Evolutionary conservation across 2,329 filamentous ascomycete species (phyloP).

Genomic region (Phyllosticta capitalensis): DNA sequence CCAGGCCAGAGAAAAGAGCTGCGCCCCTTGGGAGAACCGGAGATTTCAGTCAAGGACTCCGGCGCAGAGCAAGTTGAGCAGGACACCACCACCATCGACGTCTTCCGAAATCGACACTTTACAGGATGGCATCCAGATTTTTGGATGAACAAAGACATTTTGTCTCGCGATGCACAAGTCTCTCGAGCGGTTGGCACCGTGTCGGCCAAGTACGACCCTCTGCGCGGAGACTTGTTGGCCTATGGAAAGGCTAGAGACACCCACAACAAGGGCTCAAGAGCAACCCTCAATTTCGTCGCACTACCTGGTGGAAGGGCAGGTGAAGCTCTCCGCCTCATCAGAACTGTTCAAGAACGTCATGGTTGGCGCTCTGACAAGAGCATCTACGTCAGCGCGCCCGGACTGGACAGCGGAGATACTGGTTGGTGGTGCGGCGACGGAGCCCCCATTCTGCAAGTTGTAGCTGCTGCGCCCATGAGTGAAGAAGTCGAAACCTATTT

Average conservation of each 20-base stretch:
- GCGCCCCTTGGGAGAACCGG: neutral
- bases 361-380: slow-evolving; percentile 44
- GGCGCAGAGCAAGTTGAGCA: neutral
- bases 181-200: slow-evolving; percentile 25
- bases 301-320: slow-evolving; percentile 36
- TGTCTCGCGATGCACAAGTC: slow-evolving; percentile 19
- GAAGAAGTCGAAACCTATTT: slow-evolving; percentile 37
- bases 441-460: slow-evolving; percentile 41
- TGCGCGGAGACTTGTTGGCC: slow-evolving; percentile 40
- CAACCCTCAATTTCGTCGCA: slow-evolving; percentile 21
- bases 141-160: slow-evolving; percentile 15
- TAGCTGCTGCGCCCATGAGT: slow-evolving; percentile 39
- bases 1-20: slow-evolving; percentile 16
- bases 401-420: slow-evolving; percentile 36
- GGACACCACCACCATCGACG: slow-evolving; percentile 11
- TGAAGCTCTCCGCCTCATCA: slow-evolving; percentile 47
- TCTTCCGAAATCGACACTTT: slow-evolving; percentile 8
- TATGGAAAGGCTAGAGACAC: slow-evolving; percentile 47
- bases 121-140: slow-evolving; percentile 20
- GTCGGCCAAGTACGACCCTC: slow-evolving; percentile 29
- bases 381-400: slow-evolving; percentile 39
- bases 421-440: slow-evolving; percentile 47
- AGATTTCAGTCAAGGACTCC: neutral
- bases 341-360: slow-evolving; percentile 42
- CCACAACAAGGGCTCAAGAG: slow-evolving; percentile 18